Base-by-base conservation (phyloP, 345 rosid genomes). In the Citrus mangshanensis region DNA sequence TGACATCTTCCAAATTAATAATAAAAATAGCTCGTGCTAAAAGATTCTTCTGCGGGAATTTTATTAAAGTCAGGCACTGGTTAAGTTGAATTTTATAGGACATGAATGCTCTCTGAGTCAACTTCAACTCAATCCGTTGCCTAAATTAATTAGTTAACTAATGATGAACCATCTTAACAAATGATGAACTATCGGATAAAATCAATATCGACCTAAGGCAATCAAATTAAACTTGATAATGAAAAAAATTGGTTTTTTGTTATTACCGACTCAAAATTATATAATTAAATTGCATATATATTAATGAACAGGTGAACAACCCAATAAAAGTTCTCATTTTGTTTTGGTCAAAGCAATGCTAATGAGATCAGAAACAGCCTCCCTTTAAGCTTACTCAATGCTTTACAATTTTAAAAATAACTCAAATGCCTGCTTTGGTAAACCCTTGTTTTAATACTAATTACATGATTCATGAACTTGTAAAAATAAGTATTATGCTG, bases 261-360 rank as follows among this genome's bases (percentile, higher is more conserved):
- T 30, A 30, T 9, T 34, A 55, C 28, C n/a, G 19, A 72, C 49
- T 72, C 64, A 72, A 55, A 72, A 72, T 32, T 34, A 16, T 24
- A 60, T 60, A 18, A 27, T 40, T n/a, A 27, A 60, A 54, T 35
- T 9, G 24, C 2, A 12, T 10, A 28, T 75, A 64, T 21, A 42
- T 74, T 62, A 62, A 16, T 78, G 79, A 78, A 85, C 81, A 85
- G 86, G 73, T 81, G 71, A 85, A 72, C 82, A 74, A 85, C 82
- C 78, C 81, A 54, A 72, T 70, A 49, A 30, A 78, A 81, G 16
- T 75, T 65, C 34, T 35, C 19, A 32, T 32, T 49, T 76, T 66
- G 64, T 18, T 77, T 19, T 55, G 54, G 65, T 68, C 73, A 68
- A 77, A 46, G 56, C 79, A 37, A 56, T 5, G 66, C 37, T 19